phyloP scores from a whole-genome alignment of 345 rosid genomes.

The Brassica carinata region DNA sequence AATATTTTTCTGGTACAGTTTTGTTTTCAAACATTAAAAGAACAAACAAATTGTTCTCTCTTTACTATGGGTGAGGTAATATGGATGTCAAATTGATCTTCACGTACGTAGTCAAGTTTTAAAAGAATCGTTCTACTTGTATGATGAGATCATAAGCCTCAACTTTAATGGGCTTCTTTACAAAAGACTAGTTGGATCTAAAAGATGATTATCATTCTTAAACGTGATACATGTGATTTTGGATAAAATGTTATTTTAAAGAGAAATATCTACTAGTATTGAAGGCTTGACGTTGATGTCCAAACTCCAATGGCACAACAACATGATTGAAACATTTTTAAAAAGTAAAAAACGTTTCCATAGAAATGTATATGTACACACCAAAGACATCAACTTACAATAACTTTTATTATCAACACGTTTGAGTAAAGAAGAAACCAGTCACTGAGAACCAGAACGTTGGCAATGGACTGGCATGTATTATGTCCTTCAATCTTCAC shows the following conservation, averaged over 20 bases:
- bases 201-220: not conserved
- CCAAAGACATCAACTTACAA: conserved; percentile 13
- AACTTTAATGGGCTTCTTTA: not conserved
- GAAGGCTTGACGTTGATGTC: conserved; percentile 6
- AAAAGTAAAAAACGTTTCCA: conserved; percentile 2
- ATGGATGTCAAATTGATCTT: conserved; percentile 12
- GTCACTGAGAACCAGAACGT: conserved; percentile 39
- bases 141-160: conserved; percentile 22
- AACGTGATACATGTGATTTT: conserved; percentile 11
- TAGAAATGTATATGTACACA: conserved; percentile 32
- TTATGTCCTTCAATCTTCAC: conserved; percentile 19
- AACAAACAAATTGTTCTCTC: conserved; percentile 19
- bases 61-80: conserved; percentile 24
- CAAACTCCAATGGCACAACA: not conserved
- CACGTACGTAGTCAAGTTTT: conserved; percentile 12
- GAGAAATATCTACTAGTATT: not conserved
- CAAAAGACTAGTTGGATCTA: not conserved
- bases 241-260: not conserved
- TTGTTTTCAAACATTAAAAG: conserved; percentile 22
- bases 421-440: conserved; percentile 31
- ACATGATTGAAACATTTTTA: not conserved
- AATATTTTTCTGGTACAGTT: conserved; percentile 10
- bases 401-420: conserved; percentile 33
- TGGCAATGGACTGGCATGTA: conserved; percentile 40
- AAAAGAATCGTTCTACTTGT: not conserved